Evolutionary conservation across 257 asterid species (phyloP).

Genomic region (Solanum pinnatisectum): DNA sequence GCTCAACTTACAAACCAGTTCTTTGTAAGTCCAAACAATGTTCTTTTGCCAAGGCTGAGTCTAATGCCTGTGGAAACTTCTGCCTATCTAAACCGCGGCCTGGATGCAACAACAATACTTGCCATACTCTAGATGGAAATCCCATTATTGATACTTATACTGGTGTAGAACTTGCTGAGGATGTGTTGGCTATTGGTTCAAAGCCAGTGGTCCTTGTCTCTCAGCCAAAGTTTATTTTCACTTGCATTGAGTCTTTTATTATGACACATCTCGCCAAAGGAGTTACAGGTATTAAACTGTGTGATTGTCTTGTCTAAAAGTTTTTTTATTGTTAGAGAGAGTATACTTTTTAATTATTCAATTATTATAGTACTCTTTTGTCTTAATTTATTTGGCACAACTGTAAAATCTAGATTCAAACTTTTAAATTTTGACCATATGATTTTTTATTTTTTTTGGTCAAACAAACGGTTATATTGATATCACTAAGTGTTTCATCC

Average conservation of each 20-base stretch:
- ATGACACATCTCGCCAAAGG: constrained; percentile 17
- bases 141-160: constrained; percentile 29
- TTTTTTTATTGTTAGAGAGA: background rate
- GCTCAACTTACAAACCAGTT: background rate
- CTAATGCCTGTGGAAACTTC: constrained; percentile 17
- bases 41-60: constrained; percentile 16
- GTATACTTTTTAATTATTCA: background rate
- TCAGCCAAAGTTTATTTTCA: constrained; percentile 15
- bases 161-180: constrained; percentile 53
- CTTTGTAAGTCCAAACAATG: constrained; percentile 54
- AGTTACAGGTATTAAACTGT: background rate
- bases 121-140: constrained; percentile 30
- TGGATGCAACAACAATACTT: constrained; percentile 54
- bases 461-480: too few species aligned
- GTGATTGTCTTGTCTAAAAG: background rate
- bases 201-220: constrained; percentile 46
- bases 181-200: constrained; percentile 34
- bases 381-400: background rate
- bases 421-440: background rate
- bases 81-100: constrained; percentile 28
- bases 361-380: too few species aligned
- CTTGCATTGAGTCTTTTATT: constrained; percentile 13
- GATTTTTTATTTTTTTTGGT: too few species aligned
- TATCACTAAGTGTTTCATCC: too few species aligned
- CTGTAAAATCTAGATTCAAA: background rate